A percentile compares a stretch with the other conserved stretches of the same genome.
phyloP scores from a whole-genome alignment of 2,329 filamentous ascomycete species.

The Didymella sp. region DNA sequence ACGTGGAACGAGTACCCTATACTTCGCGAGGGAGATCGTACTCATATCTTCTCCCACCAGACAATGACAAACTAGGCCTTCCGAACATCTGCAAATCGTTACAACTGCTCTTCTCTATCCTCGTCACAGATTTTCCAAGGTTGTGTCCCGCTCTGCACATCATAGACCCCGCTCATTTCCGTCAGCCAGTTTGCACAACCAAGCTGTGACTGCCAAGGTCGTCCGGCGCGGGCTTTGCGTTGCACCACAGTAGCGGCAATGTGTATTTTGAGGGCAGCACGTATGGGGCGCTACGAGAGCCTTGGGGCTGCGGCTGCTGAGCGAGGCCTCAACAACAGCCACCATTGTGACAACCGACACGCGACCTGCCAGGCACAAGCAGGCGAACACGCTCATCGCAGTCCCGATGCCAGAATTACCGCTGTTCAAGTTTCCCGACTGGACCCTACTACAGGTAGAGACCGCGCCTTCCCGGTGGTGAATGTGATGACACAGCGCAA shows the following conservation, averaged over 20 bases:
- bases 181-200: neutral
- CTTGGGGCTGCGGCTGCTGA: neutral
- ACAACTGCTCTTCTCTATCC: too few relatives aligned
- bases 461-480: neutral
- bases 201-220: neutral
- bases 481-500: neutral
- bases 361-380: neutral
- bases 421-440: neutral
- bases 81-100: neutral
- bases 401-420: neutral
- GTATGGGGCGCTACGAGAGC: neutral
- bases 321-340: neutral
- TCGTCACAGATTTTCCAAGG: neutral
- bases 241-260: neutral
- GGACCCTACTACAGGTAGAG: neutral
- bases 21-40: neutral
- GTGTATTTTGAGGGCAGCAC: neutral
- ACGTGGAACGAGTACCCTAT: neutral
- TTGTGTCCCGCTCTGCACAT: neutral
- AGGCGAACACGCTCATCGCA: neutral
- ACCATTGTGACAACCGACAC: neutral
- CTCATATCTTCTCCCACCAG: neutral
- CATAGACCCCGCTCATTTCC: neutral
- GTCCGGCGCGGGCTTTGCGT: neutral
- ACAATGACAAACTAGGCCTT: neutral